Evolutionary conservation across 1,139 yeast genomes (phyloP), one percentile per base, ranked within the genome.

Genomic region (Sugiyamaella xylanicola): DNA sequence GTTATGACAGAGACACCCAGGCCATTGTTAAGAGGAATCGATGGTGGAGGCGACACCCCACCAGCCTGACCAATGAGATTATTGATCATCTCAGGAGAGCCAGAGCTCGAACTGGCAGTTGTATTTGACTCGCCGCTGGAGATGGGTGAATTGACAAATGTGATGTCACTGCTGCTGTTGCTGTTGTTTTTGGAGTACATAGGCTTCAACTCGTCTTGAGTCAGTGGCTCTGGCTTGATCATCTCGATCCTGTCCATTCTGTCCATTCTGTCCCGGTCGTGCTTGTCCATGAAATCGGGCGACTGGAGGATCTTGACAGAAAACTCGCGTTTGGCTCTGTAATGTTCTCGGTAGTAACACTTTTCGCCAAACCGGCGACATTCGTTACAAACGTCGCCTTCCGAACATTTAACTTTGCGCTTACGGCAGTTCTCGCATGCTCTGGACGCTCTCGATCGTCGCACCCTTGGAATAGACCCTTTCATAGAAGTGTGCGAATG

Each of bases 341-440:
- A 65, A 46, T 63, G 66, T 46, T 63, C 60, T 15, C 68, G 59
- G 49, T 65, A 65, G 16, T 47, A 58, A 48, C 68, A 65, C 19
- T 55, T 44, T 29, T 60, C 64, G 32, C 60, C 63, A 51, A 64
- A 62, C 41, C 64, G 55, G 22, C 58, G 59, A 41, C 68, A 65
- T 21, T 62, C 66, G 36, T 58, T 60, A 40, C 67, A 63, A 39
- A 58, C 58, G 16, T 51, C 58, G n/a, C 67, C 68, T 9, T 87
- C 87, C 56, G 83, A 84, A 68, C 87, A 83, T 63, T 81, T 81
- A 57, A 83, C 84, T 65, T 83, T 83, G 58, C 83, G 80, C 60
- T 76, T 78, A 22, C 86, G 73, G 63, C 87, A 83, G 54, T 78
- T 80, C 63, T 83, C 85, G 64, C 87, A 83, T 3, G 86, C 87